A percentile compares a stretch with the other conserved stretches of the same genome.
phyloP scores from a whole-genome alignment of 371 early-diverging fungal genomes.

The Syncephalastrum racemosum region DNA sequence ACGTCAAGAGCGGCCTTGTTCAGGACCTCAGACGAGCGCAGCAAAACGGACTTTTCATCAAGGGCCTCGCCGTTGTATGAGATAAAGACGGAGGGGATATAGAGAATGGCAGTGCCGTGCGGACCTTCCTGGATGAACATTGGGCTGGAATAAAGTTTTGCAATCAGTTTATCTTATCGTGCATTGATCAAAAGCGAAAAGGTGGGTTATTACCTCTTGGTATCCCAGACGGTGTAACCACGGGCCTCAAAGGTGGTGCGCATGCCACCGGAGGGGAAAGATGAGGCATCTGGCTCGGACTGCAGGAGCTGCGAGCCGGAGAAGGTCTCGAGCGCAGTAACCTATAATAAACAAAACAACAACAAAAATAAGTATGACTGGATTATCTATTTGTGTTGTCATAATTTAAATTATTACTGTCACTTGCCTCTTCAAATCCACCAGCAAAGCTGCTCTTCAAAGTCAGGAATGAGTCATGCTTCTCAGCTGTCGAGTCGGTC shows the following conservation, averaged over 20 bases:
- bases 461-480: conserved; percentile 97
- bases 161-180: not conserved
- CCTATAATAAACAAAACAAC: conserved; percentile 31
- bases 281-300: conserved; percentile 99
- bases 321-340: conserved; percentile 88
- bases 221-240: conserved; percentile 99
- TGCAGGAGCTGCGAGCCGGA: conserved; percentile 96
- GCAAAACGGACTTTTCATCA: conserved; percentile 96
- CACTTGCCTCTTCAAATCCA: conserved; percentile 76
- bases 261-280: conserved; percentile 98
- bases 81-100: conserved; percentile 97
- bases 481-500: conserved; percentile 97
- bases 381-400: no score
- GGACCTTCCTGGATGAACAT: conserved; percentile 95
- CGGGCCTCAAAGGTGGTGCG: conserved; percentile 98
- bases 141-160: conserved; percentile 60
- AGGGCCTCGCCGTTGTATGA: conserved; percentile 98
- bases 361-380: not conserved
- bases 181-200: not conserved
- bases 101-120: conserved; percentile 88
- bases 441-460: conserved; percentile 72
- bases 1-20: conserved; percentile 79
- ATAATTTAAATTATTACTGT: not conserved
- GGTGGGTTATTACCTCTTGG: conserved; percentile 58
- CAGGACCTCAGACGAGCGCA: conserved; percentile 87